These are phyloP conservation scores for Hypoxylon sp. DNA, from an alignment of 2,329 filamentous ascomycete species.

Conservation along the genomic window DNA sequence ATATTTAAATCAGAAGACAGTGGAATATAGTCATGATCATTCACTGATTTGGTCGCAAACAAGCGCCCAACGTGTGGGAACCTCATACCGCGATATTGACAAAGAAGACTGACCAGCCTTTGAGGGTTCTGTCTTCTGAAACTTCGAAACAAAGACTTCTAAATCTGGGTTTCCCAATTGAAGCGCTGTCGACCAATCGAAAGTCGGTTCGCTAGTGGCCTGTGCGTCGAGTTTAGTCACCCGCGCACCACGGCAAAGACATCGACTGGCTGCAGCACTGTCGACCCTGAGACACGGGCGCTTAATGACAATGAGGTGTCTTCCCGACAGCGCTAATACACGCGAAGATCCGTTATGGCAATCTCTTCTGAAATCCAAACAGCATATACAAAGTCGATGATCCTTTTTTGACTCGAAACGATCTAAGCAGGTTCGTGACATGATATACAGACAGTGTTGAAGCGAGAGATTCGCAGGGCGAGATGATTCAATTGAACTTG, in stretches of 20 bases:
- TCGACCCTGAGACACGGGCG: constrained; percentile 34
- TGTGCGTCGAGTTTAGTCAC: constrained; percentile 33
- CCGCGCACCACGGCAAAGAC: constrained; percentile 11
- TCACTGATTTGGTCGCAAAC: constrained; percentile 36
- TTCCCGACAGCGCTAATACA: constrained; percentile 34
- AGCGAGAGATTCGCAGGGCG: neutral
- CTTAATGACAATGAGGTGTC: constrained; percentile 27
- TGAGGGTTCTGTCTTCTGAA: constrained; percentile 24
- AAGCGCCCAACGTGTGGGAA: constrained; percentile 36
- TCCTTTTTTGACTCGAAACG: constrained; percentile 22
- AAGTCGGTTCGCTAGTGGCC: constrained; percentile 19
- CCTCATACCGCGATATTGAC: constrained; percentile 20
- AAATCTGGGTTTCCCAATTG: constrained; percentile 42
- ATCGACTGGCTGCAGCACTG: constrained; percentile 28
- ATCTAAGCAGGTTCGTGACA: neutral
- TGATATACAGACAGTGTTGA: neutral
- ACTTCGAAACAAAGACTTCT: constrained; percentile 43
- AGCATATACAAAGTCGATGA: neutral
- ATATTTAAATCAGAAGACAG: constrained; percentile 42
- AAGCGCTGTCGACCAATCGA: constrained; percentile 38
- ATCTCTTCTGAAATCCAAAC: constrained; percentile 16
- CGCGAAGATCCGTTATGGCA: constrained; percentile 28
- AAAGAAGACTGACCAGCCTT: constrained; percentile 37
- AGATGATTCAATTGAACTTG: neutral
- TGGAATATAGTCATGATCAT: constrained; percentile 18